These are phyloP conservation scores for Hydnomerulius pinastri DNA, from an alignment of 768 basidiomycete species.

Conservation along the genomic window DNA sequence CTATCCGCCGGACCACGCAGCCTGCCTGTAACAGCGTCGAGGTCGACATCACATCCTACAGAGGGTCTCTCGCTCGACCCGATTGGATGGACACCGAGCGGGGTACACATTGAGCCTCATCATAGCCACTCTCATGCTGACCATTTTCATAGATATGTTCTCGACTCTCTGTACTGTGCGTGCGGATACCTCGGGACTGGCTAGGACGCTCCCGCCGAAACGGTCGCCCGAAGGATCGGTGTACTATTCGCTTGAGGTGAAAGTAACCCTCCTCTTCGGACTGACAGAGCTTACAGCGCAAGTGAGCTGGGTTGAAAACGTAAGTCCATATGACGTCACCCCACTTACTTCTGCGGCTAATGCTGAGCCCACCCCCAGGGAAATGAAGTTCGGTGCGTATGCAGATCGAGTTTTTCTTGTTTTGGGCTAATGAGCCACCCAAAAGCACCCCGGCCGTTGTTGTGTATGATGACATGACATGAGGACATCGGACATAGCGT, in stretches of 20 bases:
- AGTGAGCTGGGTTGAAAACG: conserved; percentile 52
- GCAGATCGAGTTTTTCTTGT: neutral
- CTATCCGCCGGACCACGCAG: conserved; percentile 28
- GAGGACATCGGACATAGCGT: neutral
- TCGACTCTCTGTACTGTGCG: conserved; percentile 36
- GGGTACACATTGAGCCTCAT: conserved; percentile 16
- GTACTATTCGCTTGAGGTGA: conserved; percentile 32
- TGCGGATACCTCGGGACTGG: conserved; percentile 35
- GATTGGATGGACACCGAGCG: conserved; percentile 37
- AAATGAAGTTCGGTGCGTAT: conserved; percentile 36
- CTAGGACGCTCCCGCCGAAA: conserved; percentile 22
- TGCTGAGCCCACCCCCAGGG: conserved; percentile 26
- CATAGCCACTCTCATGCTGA: neutral
- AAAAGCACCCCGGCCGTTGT: conserved; percentile 30
- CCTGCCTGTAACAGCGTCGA: conserved; percentile 21
- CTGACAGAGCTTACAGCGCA: conserved; percentile 55
- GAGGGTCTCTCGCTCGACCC: conserved; percentile 28
- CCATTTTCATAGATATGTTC: conserved; percentile 28
- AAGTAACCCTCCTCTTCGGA: conserved; percentile 50
- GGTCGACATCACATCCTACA: conserved; percentile 31
- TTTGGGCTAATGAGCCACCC: neutral
- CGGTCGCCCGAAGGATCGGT: conserved; percentile 21
- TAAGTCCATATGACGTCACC: conserved; percentile 26
- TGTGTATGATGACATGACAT: conserved; percentile 34
- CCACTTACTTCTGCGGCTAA: conserved; percentile 5